Evolutionary conservation across 2,329 filamentous ascomycete species (phyloP).

Genomic region (Hysterium pulicare): DNA sequence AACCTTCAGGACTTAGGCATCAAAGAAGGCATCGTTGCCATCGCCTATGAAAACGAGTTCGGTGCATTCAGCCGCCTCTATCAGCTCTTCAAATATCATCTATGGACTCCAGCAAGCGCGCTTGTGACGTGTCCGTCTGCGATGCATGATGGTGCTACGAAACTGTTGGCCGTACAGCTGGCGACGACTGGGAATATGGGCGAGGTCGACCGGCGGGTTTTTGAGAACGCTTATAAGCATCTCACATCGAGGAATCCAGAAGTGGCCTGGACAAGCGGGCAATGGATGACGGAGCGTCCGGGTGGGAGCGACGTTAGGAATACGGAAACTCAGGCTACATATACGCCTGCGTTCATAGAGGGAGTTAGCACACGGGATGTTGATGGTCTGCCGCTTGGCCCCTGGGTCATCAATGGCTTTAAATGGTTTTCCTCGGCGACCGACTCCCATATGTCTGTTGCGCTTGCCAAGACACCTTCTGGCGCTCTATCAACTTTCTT

Average conservation of each 20-base stretch:
- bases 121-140: slow-evolving; percentile 63
- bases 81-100: slow-evolving; percentile 57
- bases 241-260: slow-evolving; percentile 52
- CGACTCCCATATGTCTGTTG: slow-evolving; percentile 58
- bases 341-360: background rate
- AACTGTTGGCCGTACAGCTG: slow-evolving; percentile 17
- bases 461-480: slow-evolving; percentile 56
- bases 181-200: slow-evolving; percentile 17
- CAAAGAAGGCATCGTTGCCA: slow-evolving; percentile 56
- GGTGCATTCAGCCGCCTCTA: slow-evolving; percentile 54
- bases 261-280: slow-evolving; percentile 65
- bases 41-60: slow-evolving; percentile 56
- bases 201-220: slow-evolving; percentile 38
- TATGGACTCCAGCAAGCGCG: slow-evolving; percentile 59
- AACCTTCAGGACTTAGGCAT: slow-evolving; percentile 59
- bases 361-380: slow-evolving; percentile 9
- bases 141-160: slow-evolving; percentile 61
- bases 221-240: slow-evolving; percentile 52
- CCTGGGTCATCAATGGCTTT: slow-evolving; percentile 60
- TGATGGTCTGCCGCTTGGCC: slow-evolving; percentile 42
- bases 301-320: slow-evolving; percentile 65
- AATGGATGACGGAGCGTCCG: slow-evolving; percentile 71
- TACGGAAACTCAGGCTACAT: slow-evolving; percentile 59
- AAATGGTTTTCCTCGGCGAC: slow-evolving; percentile 67
- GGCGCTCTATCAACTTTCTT: slow-evolving; percentile 58